phyloP scores from a whole-genome alignment of 108 stramenopile genomes.

The Pseudonitzschia delicatissima region DNA sequence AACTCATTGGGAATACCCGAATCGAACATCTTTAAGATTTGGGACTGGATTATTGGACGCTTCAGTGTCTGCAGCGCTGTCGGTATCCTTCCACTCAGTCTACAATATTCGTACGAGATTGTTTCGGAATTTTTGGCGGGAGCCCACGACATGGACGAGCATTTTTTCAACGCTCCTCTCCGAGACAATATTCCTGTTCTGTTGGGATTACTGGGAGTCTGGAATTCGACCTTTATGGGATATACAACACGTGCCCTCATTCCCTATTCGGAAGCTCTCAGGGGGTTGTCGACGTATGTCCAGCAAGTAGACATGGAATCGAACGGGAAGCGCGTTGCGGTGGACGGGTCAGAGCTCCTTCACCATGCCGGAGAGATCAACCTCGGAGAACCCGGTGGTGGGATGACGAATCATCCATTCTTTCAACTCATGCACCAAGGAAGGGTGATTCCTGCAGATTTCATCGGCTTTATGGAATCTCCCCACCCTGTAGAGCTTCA shows the following conservation, averaged over 20 bases:
- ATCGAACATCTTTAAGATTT: constrained; percentile 90
- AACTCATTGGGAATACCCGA: constrained; percentile 76
- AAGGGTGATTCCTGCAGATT: constrained; percentile 92
- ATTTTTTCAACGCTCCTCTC: constrained; percentile 93
- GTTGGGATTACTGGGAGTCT: constrained; percentile 94
- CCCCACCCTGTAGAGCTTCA: constrained; percentile 63
- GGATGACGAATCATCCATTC: constrained; percentile 93
- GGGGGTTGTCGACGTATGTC: constrained; percentile 92
- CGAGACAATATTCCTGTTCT: constrained; percentile 95
- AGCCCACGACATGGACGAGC: constrained; percentile 96
- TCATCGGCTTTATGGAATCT: constrained; percentile 92
- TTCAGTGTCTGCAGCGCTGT: constrained; percentile 86
- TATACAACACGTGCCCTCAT: constrained; percentile 89
- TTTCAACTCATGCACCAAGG: constrained; percentile 99
- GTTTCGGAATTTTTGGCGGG: constrained; percentile 87
- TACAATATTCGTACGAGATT: constrained; percentile 86
- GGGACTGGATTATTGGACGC: constrained; percentile 97
- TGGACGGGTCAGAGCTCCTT: constrained; percentile 68
- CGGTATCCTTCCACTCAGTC: constrained; percentile 85
- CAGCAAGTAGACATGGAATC: constrained; percentile 99
- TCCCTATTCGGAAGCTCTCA: constrained; percentile 91
- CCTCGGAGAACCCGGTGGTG: constrained; percentile 92
- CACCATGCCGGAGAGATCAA: constrained; percentile 37
- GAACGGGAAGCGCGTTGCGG: constrained; percentile 95
- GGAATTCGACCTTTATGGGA: constrained; percentile 98